Conservation (phyloP, 805 yeast genomes). For the Schwanniomyces polymorphus region DNA sequence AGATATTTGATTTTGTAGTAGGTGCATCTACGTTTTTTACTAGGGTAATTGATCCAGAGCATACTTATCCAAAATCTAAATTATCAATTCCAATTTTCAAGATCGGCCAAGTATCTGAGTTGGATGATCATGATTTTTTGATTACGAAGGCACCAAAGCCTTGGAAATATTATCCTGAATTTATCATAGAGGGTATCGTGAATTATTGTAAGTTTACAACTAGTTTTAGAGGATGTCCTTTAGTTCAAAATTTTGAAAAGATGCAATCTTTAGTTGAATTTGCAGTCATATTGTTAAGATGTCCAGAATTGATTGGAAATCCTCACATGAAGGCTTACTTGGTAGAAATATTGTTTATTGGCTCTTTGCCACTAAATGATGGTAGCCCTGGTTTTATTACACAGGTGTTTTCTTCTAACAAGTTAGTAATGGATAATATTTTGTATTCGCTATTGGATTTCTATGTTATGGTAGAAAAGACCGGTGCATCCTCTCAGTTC, state of each 20-base stretch:
- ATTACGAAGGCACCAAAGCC: slow-evolving; percentile 68
- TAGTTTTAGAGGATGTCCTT: slow-evolving; percentile 55
- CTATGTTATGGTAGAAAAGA: slow-evolving; percentile 92
- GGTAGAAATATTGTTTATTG: slow-evolving; percentile 77
- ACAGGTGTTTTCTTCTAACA: slow-evolving; percentile 61
- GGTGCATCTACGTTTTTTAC: slow-evolving; percentile 75
- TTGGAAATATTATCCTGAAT: slow-evolving; percentile 85
- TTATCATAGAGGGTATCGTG: slow-evolving; percentile 76
- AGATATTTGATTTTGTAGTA: slow-evolving; percentile 71
- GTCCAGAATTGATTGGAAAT: slow-evolving; percentile 82
- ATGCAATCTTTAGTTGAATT: slow-evolving; percentile 65
- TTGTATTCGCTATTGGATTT: slow-evolving; percentile 84
- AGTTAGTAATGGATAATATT: slow-evolving; percentile 61
- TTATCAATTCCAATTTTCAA: slow-evolving; percentile 56
- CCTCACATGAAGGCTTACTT: slow-evolving; percentile 90
- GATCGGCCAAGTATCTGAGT: slow-evolving; percentile 60
- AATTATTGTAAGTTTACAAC: slow-evolving; percentile 67
- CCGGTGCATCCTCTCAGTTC: slow-evolving; percentile 93
- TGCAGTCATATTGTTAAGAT: slow-evolving; percentile 71
- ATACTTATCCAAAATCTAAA: slow-evolving; percentile 54
- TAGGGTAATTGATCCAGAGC: slow-evolving; percentile 71
- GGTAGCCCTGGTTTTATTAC: slow-evolving; percentile 77
- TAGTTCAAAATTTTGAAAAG: slow-evolving; percentile 53
- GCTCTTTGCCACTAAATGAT: slow-evolving; percentile 55
- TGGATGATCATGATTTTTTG: slow-evolving; percentile 73